These are phyloP conservation scores for Metschnikowia gelsemii DNA, from an alignment of 805 yeast species.

Conservation along the genomic window DNA sequence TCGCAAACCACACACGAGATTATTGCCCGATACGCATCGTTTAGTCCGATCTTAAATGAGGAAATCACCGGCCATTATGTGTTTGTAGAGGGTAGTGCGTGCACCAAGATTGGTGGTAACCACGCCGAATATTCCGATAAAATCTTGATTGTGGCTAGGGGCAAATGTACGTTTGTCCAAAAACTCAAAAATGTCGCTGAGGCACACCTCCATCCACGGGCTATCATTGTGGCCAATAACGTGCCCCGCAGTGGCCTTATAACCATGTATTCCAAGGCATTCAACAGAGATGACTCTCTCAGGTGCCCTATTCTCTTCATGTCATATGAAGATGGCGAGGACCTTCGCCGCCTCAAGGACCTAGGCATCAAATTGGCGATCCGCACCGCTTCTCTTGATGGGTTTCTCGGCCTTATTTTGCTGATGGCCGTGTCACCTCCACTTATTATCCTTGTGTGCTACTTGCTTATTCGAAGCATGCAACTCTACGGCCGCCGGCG, in stretches of 20 bases:
- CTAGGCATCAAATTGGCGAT: conserved; percentile 20
- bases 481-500: conserved; percentile 30
- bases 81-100: conserved; percentile 32
- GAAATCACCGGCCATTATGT: conserved; percentile 27
- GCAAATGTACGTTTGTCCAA: conserved; percentile 54
- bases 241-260: conserved; percentile 46
- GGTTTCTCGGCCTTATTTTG: conserved; percentile 39
- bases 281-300: conserved; percentile 38
- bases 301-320: conserved; percentile 54
- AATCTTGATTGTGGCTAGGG: conserved; percentile 34
- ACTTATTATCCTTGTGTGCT: conserved; percentile 35
- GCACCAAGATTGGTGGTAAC: conserved; percentile 21
- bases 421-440: conserved; percentile 46
- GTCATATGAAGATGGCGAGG: conserved; percentile 40
- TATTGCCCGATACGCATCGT: conserved; percentile 41
- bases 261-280: conserved; percentile 53
- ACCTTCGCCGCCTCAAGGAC: conserved; percentile 16
- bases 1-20: conserved; percentile 21
- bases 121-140: conserved; percentile 24
- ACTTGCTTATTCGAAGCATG: conserved; percentile 30
- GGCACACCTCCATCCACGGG: conserved; percentile 37
- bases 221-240: conserved; percentile 58
- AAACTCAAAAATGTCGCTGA: conserved; percentile 48
- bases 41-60: conserved; percentile 35
- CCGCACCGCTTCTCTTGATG: conserved; percentile 37